These are phyloP conservation scores for Sclerotinia spermophila DNA, from an alignment of 2,329 filamentous ascomycete species.

Conservation along the genomic window DNA sequence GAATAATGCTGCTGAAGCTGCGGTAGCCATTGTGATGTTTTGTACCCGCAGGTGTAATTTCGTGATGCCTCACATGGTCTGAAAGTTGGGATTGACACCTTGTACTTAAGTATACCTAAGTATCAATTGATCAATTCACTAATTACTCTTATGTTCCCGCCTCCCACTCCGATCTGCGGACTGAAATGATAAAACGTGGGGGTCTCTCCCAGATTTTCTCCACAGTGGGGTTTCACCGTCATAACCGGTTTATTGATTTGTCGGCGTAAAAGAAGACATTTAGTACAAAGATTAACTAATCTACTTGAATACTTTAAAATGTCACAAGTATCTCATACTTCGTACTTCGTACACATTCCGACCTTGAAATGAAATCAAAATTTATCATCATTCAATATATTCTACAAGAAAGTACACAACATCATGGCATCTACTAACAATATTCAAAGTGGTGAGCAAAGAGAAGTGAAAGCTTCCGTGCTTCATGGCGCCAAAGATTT, in stretches of 20 bases:
- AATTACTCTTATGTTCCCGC: not conserved
- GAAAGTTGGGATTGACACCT: not conserved
- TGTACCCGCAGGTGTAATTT: not conserved
- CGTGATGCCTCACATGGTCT: not conserved
- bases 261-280: not conserved
- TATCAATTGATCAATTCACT: not conserved
- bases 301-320: not conserved
- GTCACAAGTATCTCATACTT: no score
- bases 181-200: not conserved
- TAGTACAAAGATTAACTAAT: not conserved
- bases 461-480: conserved; percentile 34
- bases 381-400: not conserved
- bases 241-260: not conserved
- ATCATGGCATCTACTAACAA: conserved; percentile 14
- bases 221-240: conserved; percentile 2
- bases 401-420: not conserved
- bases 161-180: not conserved
- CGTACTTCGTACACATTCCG: not conserved
- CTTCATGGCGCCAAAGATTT: conserved; percentile 37
- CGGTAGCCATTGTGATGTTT: conserved; percentile 26
- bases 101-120: not conserved
- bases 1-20: conserved; percentile 33
- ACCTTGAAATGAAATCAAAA: not conserved
- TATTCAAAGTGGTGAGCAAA: conserved; percentile 15
- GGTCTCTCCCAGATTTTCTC: not conserved